Evolutionary conservation across 1,139 yeast species (phyloP).

Genomic region (Pneumocystis jirovecii): DNA sequence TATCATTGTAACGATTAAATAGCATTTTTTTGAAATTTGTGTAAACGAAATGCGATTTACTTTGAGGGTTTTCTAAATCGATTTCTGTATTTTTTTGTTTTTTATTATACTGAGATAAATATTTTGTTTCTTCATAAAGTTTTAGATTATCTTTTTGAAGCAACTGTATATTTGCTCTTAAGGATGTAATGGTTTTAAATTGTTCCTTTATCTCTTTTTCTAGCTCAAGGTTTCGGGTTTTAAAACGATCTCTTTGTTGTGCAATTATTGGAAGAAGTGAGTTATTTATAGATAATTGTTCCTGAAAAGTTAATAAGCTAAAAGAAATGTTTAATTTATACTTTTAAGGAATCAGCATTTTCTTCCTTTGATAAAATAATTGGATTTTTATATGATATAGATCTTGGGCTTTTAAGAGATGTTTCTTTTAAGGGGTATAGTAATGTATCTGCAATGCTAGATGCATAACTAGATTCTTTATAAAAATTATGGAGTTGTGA

Average conservation of each 20-base stretch:
- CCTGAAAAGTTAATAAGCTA: background rate
- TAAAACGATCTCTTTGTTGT: slow-evolving; percentile 85
- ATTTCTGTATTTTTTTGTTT: slow-evolving; percentile 1
- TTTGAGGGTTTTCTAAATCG: background rate
- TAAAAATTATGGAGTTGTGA: slow-evolving; percentile 28
- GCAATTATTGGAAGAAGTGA: slow-evolving; percentile 74
- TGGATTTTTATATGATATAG: background rate
- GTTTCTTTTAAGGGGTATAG: background rate
- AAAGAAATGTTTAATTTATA: background rate
- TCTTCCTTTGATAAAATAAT: background rate
- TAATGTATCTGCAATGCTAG: background rate
- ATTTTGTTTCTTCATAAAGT: slow-evolving; percentile 68
- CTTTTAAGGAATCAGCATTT: background rate
- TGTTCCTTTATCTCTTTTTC: slow-evolving; percentile 66
- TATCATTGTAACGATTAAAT: slow-evolving; percentile 32
- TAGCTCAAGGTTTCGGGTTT: slow-evolving; percentile 61
- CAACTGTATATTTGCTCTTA: slow-evolving; percentile 47
- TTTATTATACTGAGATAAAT: slow-evolving; percentile 34
- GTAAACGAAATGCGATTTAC: background rate
- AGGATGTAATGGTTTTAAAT: slow-evolving; percentile 38
- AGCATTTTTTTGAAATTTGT: background rate
- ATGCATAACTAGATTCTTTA: too few species aligned
- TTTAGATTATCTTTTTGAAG: slow-evolving; percentile 63
- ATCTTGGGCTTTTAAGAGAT: background rate
- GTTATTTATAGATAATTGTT: background rate